These are phyloP conservation scores for Neckera pumila DNA, from an alignment of 225 moss, liverwort and hornwort species.

Conservation along the genomic window DNA sequence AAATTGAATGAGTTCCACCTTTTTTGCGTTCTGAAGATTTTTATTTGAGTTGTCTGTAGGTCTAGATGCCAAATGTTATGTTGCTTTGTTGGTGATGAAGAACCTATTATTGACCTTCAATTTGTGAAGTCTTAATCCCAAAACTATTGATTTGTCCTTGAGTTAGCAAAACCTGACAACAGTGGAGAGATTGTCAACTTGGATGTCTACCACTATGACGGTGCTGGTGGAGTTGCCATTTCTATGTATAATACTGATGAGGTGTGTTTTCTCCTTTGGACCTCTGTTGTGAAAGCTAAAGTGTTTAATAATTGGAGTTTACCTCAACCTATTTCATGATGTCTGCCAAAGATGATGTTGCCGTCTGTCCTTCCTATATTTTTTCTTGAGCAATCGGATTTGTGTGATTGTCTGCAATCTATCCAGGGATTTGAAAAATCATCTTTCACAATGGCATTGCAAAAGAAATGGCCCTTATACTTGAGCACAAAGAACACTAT, in stretches of 20 bases:
- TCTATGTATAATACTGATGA: slow-evolving; percentile 96
- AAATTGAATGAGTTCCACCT: not conserved
- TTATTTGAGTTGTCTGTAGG: not conserved
- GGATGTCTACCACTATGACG: slow-evolving; percentile 68
- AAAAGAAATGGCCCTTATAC: slow-evolving; percentile 82
- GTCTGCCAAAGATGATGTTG: not conserved
- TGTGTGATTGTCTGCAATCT: slow-evolving; percentile 29
- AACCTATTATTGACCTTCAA: not conserved
- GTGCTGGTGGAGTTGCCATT: slow-evolving; percentile 77
- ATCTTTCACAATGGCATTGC: slow-evolving; percentile 74
- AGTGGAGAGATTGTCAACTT: slow-evolving; percentile 48
- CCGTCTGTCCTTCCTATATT: not conserved
- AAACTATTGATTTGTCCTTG: not conserved
- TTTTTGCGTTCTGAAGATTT: not conserved
- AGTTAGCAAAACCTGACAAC: slow-evolving; percentile 55
- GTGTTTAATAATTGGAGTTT: not conserved
- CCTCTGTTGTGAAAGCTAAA: not conserved
- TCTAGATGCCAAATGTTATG: not conserved
- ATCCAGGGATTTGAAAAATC: slow-evolving; percentile 69
- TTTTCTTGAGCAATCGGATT: not conserved
- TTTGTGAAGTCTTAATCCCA: not conserved
- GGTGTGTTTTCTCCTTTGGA: slow-evolving; percentile 13
- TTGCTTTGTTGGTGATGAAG: not conserved
- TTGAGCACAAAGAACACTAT: slow-evolving; percentile 95
- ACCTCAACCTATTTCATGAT: not conserved